Percentiles rank a stretch among this genome's conserved stretches.
Evolutionary conservation across 2,329 filamentous ascomycete species (phyloP).

Genomic region (Xylaria sp.): DNA sequence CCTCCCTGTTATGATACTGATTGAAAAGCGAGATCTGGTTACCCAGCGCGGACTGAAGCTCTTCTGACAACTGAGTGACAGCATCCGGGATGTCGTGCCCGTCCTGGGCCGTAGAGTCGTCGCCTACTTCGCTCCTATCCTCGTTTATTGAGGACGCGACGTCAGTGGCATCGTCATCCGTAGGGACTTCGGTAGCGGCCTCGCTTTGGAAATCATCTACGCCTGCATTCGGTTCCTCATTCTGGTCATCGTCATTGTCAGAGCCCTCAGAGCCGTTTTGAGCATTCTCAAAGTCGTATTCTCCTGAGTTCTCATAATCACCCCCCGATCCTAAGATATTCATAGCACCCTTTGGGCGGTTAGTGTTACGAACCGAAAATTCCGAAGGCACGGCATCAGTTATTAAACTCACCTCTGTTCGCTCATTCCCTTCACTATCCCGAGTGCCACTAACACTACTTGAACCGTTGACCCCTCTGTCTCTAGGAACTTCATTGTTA

Average conservation of each 20-base stretch:
- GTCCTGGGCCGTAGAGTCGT: conserved; percentile 19
- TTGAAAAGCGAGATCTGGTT: conserved; percentile 41
- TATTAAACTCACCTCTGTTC: background rate
- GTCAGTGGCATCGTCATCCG: conserved; percentile 25
- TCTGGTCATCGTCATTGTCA: conserved; percentile 7
- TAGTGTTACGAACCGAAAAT: background rate
- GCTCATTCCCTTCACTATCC: conserved; percentile 12
- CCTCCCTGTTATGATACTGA: conserved; percentile 29
- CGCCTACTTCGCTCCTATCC: conserved; percentile 22
- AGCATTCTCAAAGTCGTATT: background rate
- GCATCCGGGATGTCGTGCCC: conserved; percentile 22
- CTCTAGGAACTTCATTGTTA: background rate
- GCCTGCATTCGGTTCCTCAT: conserved; percentile 9
- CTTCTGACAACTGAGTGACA: conserved; percentile 37
- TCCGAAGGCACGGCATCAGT: background rate
- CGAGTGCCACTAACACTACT: background rate
- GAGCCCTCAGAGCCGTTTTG: background rate
- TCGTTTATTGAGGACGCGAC: conserved; percentile 27
- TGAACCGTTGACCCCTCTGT: background rate
- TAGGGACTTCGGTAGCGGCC: conserved; percentile 22
- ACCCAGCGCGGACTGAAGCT: conserved; percentile 43
- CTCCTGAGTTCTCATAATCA: background rate
- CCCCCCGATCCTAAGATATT: background rate
- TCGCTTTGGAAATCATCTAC: conserved; percentile 27
- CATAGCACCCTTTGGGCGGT: background rate